Conservation (phyloP, 73 alveolate genomes). For the Tetrahymena malaccensis region DNA sequence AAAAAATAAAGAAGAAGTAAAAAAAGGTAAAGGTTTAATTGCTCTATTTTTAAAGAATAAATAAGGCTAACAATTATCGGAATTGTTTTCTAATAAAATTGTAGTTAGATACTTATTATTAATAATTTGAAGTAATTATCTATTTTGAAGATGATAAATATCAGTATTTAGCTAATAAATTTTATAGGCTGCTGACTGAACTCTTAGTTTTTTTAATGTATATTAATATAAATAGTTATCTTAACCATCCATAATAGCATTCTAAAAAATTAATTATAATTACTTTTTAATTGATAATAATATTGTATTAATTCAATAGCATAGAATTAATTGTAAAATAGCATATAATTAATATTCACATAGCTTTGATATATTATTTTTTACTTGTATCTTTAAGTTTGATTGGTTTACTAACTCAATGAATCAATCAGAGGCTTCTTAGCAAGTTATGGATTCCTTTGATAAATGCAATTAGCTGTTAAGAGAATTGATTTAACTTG, state of each 20-base stretch:
- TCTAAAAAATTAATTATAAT: not conserved
- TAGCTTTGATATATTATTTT: not conserved
- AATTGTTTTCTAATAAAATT: no score
- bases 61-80: not conserved
- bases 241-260: not conserved
- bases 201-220: not conserved
- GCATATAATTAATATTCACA: not conserved
- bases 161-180: not conserved
- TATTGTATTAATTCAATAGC: not conserved
- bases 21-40: no score
- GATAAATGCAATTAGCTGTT: not conserved
- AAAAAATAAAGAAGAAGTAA: no score
- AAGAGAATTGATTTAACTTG: not conserved
- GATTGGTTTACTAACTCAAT: not conserved
- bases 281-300: not conserved
- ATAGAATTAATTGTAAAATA: not conserved
- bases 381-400: not conserved
- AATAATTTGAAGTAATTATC: not conserved
- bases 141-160: not conserved
- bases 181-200: not conserved
- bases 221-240: not conserved
- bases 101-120: not conserved
- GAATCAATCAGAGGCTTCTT: not conserved
- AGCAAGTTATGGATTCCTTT: not conserved
- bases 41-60: no score